Conservation (phyloP, 345 rosid genomes). For the Erodium maritimum region DNA sequence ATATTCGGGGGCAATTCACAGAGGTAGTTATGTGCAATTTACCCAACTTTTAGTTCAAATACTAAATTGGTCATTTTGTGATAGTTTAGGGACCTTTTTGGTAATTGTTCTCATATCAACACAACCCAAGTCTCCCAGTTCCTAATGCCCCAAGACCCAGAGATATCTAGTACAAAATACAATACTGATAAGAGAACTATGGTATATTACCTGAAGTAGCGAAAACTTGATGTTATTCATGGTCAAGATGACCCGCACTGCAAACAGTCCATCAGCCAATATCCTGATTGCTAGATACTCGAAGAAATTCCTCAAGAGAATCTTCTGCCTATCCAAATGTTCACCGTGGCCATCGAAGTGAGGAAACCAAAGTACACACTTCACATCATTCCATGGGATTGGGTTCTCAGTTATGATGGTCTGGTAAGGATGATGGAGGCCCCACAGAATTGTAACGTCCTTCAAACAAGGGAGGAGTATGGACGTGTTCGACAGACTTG, state of each 20-base stretch:
- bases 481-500: constrained; percentile 35
- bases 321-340: constrained; percentile 39
- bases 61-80: too few species aligned
- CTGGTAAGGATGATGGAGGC: constrained; percentile 49
- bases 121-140: too few species aligned
- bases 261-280: constrained; percentile 39
- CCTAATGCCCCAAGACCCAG: neutral
- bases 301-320: constrained; percentile 48
- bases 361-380: constrained; percentile 64
- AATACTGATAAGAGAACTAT: neutral
- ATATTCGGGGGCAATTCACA: too few species aligned
- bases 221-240: constrained; percentile 74
- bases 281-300: constrained; percentile 62
- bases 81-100: too few species aligned
- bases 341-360: constrained; percentile 33
- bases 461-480: constrained; percentile 27
- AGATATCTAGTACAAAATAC: neutral
- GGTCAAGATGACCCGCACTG: constrained; percentile 43
- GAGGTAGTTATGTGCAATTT: too few species aligned
- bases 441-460: constrained; percentile 52
- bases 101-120: too few species aligned
- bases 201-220: constrained; percentile 46
- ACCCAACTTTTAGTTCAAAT: too few species aligned
- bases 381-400: constrained; percentile 60
- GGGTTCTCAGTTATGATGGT: constrained; percentile 42